These are phyloP conservation scores for Rhynchosporium graminicola DNA, from an alignment of 2,329 filamentous ascomycete species.

Conservation along the genomic window DNA sequence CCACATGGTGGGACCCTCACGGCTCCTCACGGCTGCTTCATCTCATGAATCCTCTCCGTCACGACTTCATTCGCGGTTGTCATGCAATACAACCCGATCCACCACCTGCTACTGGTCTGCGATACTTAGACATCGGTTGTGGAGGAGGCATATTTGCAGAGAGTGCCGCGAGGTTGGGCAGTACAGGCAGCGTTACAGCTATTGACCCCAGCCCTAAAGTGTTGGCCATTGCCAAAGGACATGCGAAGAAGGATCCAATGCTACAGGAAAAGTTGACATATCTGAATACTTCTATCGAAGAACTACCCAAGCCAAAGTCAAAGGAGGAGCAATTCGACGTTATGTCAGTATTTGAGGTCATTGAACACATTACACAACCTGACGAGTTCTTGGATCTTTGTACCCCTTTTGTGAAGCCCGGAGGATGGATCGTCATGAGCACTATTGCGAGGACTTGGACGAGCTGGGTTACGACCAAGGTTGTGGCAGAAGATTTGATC, in stretches of 20 bases:
- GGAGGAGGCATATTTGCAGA: slow-evolving; percentile 97
- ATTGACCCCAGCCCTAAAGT: slow-evolving; percentile 78
- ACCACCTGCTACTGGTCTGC: slow-evolving; percentile 48
- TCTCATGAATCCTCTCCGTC: slow-evolving; percentile 95
- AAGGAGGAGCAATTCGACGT: slow-evolving; percentile 65
- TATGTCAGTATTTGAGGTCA: slow-evolving; percentile 87
- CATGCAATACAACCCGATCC: slow-evolving; percentile 55
- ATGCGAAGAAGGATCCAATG: slow-evolving; percentile 72
- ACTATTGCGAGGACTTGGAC: slow-evolving; percentile 90
- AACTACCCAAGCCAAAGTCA: slow-evolving; percentile 50
- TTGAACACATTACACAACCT: slow-evolving; percentile 85
- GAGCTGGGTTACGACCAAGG: slow-evolving; percentile 89
- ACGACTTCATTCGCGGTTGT: slow-evolving; percentile 84
- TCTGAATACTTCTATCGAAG: slow-evolving; percentile 75
- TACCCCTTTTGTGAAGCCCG: slow-evolving; percentile 77
- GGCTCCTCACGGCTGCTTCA: slow-evolving; percentile 90
- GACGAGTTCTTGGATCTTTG: slow-evolving; percentile 72
- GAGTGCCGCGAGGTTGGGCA: slow-evolving; percentile 69
- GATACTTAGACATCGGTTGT: slow-evolving; percentile 90
- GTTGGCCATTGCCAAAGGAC: slow-evolving; percentile 71
- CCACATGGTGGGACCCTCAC: slow-evolving; percentile 95
- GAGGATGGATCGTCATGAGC: slow-evolving; percentile 89
- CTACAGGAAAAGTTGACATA: slow-evolving; percentile 69
- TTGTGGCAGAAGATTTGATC: slow-evolving; percentile 85
- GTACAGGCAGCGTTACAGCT: slow-evolving; percentile 66